Evolutionary conservation across 2,329 filamentous ascomycete genomes (phyloP), one percentile per base, ranked within the genome.

Genomic region (Botryotinia globosa): DNA sequence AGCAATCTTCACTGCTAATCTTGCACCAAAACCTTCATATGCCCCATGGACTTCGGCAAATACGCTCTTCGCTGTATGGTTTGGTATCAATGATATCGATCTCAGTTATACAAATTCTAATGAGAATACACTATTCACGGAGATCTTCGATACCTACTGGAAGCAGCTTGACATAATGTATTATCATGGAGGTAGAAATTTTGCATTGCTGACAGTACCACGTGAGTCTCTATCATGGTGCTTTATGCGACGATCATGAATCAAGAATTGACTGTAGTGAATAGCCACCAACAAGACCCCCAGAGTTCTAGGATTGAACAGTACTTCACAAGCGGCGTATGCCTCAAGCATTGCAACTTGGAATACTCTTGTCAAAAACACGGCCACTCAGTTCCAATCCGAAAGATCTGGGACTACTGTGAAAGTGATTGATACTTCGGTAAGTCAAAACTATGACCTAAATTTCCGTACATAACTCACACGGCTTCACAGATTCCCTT

Each of bases 141-240:
- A 58, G n/a, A 34, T 44, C n/a, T 69, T 69, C n/a, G n/a, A 44
- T 32, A 42, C 66, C 14, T 69, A 69, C 29, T 69, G 66, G 66
- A 59, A 59, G 37, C 66, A 69, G 25, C 51, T 69, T 44, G 66
- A 69, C 22, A 69, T 69, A 34, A 69, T 87, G 58, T 86, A 85
- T 70, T 75, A 81, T 18, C 80, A 81, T 8, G 86, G 85, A 0
- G 85, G 82, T 8, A 81, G 84, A 71, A 85, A 84, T 44, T 87
- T 87, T 74, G 78, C 84, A 5, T 80, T 87, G 59, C 70, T 88
- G 64, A 84, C 82, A 73, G 85, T 86, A 2, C 86, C 86, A 0
- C 81, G 82, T 39, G 74, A 58, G 69, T 66, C n/a, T 58, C 18
- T 45, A 18, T 54, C 10, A 3, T 39, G 20, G 1, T 10, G 3